A percentile compares a stretch with the other conserved stretches of the same genome.
Conservation (phyloP, 208 protist genomes). For the Crithidia sp. region DNA sequence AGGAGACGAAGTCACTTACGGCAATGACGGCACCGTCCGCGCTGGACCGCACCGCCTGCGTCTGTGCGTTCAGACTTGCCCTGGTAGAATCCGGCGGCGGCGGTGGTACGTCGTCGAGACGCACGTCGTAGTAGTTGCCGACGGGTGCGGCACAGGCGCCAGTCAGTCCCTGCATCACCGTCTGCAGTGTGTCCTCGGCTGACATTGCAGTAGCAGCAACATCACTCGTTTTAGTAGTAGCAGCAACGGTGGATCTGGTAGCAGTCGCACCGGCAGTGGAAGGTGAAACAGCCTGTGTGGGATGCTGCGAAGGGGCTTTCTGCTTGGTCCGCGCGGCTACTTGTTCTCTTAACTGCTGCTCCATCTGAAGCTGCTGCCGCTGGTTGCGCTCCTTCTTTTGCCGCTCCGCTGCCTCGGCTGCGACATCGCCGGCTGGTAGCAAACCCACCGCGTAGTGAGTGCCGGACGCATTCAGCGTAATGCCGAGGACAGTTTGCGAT, state of each 20-base stretch:
- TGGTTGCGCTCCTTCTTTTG: background rate
- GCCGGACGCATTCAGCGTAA: constrained; percentile 57
- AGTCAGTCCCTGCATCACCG: too few species aligned
- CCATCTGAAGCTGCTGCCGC: background rate
- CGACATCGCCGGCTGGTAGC: constrained; percentile 8
- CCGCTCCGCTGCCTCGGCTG: background rate
- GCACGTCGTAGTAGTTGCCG: constrained; percentile 74
- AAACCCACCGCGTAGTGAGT: constrained; percentile 61
- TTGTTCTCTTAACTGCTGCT: too few species aligned
- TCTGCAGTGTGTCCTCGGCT: too few species aligned
- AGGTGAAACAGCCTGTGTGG: too few species aligned
- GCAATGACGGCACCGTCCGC: constrained; percentile 71
- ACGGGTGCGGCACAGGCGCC: too few species aligned
- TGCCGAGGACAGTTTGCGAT: constrained; percentile 30
- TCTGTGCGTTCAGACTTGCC: too few species aligned
- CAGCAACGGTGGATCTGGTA: too few species aligned
- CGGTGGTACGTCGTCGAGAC: constrained; percentile 53
- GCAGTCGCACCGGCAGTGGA: too few species aligned
- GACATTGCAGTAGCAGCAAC: too few species aligned
- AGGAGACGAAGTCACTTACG: constrained; percentile 71
- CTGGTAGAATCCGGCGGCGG: constrained; percentile 59
- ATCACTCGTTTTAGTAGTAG: too few species aligned
- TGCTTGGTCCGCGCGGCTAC: too few species aligned
- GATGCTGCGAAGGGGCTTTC: too few species aligned
- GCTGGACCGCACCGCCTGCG: constrained; percentile 17